These are phyloP conservation scores for Allomyces arbusculus DNA, from an alignment of 192 early-diverging fungal species.

Conservation along the genomic window DNA sequence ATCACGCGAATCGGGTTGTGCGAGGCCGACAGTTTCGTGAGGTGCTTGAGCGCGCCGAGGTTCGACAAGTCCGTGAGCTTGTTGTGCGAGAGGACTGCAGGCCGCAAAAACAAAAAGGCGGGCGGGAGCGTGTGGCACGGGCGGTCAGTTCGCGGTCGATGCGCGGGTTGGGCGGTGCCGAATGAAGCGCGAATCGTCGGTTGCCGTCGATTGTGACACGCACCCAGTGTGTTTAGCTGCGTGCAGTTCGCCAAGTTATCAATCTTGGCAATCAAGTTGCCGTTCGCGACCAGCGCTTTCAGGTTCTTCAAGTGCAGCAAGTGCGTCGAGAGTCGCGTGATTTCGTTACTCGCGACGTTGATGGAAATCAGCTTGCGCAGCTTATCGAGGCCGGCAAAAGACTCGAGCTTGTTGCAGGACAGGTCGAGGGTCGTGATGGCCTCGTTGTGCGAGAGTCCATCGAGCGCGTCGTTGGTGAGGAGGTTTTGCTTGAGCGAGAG, in stretches of 20 bases:
- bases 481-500: constrained; percentile 36
- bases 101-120: constrained; percentile 4
- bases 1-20: constrained; percentile 47
- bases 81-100: constrained; percentile 56
- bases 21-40: constrained; percentile 56
- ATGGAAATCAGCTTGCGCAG: constrained; percentile 34
- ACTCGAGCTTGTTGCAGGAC: constrained; percentile 35
- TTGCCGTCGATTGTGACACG: neutral
- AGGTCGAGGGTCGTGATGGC: constrained; percentile 45
- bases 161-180: too few relatives aligned
- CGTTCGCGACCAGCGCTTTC: constrained; percentile 58
- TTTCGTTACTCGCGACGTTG: constrained; percentile 18
- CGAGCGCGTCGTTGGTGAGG: constrained; percentile 24
- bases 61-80: constrained; percentile 29
- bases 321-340: constrained; percentile 32
- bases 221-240: constrained; percentile 50
- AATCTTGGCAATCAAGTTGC: constrained; percentile 46
- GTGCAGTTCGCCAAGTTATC: constrained; percentile 36
- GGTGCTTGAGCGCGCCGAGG: constrained; percentile 28
- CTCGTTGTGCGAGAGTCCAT: constrained; percentile 26
- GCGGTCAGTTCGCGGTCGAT: neutral
- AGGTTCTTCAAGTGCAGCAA: constrained; percentile 32
- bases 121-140: neutral
- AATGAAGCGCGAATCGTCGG: too few relatives aligned
- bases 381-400: constrained; percentile 25